Evolutionary conservation across 2,329 filamentous ascomycete species (phyloP), one percentile per base, ranked within the genome.

Genomic region (Fusarium sp.): DNA sequence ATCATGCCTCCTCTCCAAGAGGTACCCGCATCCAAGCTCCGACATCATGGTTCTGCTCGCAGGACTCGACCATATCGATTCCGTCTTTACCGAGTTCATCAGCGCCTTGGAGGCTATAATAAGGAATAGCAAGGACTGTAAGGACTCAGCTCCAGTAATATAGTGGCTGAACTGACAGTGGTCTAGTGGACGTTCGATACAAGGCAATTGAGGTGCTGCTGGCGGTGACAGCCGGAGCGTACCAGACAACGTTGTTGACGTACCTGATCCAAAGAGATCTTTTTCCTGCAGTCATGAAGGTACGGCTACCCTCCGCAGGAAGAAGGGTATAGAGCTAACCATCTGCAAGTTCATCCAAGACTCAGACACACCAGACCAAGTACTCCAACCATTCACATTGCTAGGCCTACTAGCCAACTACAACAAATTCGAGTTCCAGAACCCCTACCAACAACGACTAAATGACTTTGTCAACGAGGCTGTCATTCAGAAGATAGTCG

Each of bases 341-440:
- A 14, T 22, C 34, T 22, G 1, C 71, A 25, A 94, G 92, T 92
- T 94, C 78, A 89, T 97, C 64, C 92, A 96, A 83, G 93, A 97
- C 72, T 88, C 90, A 46, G 90, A 94, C 66, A 86, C 87, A 25
- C 84, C 88, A 34, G 82, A 85, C 20, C 85, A 87, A 75, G 89
- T 88, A 62, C 87, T 93, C 45, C 88, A 92, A 63, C 92, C 95
- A 1, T 94, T 98, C 72, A 89, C 91, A 16, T 87, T 98, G 12
- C 86, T 98, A 22, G 95, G 95, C 15, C 86, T 98, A 6, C 84
- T 99, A 56, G 92, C 93, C 71, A 99, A 98, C 82, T 98, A 98
- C 86, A 98, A 99, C 87, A 99, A 98, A 80, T 99, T 99, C 77
- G 96, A 99, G 80, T 95, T 97, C 61, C 95, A 97, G 78, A 99